A percentile compares a stretch with the other conserved stretches of the same genome.
phyloP scores from a whole-genome alignment of 2,329 filamentous ascomycete species.

The Calonectria leucothoes region DNA sequence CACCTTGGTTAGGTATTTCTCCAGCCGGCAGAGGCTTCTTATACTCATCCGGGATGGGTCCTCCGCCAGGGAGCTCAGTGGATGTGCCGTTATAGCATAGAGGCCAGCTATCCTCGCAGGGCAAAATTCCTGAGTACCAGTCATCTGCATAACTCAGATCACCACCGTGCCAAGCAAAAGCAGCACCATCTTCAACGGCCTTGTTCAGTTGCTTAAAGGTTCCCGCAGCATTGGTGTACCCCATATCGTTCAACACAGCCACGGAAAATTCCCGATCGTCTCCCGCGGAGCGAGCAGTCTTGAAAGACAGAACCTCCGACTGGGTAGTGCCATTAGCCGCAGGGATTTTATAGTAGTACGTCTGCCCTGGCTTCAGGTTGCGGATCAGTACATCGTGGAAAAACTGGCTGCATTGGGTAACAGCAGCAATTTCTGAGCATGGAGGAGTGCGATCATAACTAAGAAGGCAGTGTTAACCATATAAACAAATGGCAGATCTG shows the following conservation, averaged over 20 bases:
- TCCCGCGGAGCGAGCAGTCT: constrained; percentile 57
- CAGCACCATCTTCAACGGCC: constrained; percentile 55
- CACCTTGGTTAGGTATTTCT: constrained; percentile 57
- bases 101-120: constrained; percentile 59
- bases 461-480: neutral
- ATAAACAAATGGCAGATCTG: neutral
- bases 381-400: constrained; percentile 62
- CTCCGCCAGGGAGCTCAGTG: constrained; percentile 51
- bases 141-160: constrained; percentile 63
- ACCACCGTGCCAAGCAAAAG: constrained; percentile 65
- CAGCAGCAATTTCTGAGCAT: constrained; percentile 54
- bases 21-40: constrained; percentile 56
- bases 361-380: constrained; percentile 54
- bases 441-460: constrained; percentile 63
- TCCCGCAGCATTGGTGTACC: constrained; percentile 63
- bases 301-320: constrained; percentile 59
- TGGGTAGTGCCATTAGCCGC: constrained; percentile 61
- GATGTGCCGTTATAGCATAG: constrained; percentile 64
- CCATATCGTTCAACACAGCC: constrained; percentile 64
- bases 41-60: constrained; percentile 51
- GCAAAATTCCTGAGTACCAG: constrained; percentile 62
- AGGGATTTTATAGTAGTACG: constrained; percentile 63
- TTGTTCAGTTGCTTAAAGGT: constrained; percentile 57
- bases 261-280: constrained; percentile 54
- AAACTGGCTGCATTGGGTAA: constrained; percentile 63